These are phyloP conservation scores for Heliamphora pulchella DNA, from an alignment of 179 eudicot genomes.

Conservation along the genomic window DNA sequence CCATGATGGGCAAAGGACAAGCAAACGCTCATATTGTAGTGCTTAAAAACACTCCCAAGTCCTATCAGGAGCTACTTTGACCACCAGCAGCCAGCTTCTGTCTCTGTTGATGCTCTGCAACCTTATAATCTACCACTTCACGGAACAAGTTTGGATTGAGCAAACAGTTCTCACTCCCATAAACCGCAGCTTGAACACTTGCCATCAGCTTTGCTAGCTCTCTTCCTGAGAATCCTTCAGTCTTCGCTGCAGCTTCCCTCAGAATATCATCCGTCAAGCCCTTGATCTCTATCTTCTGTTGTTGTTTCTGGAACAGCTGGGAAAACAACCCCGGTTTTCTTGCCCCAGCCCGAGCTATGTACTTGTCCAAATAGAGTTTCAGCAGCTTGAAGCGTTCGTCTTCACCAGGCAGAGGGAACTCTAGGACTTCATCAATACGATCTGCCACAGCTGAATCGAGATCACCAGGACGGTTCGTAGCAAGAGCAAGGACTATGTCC, in stretches of 20 bases:
- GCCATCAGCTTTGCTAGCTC: slow-evolving; percentile 98
- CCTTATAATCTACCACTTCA: slow-evolving; percentile 92
- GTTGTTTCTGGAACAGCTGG: slow-evolving; percentile 50
- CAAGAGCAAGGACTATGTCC: slow-evolving; percentile 90
- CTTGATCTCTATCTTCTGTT: slow-evolving; percentile 69
- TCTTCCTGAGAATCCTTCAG: slow-evolving; percentile 86
- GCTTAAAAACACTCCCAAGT: slow-evolving; percentile 24
- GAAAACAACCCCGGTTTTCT: slow-evolving; percentile 66
- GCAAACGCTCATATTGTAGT: slow-evolving; percentile 13
- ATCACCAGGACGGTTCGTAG: slow-evolving; percentile 92
- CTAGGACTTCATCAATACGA: slow-evolving; percentile 88
- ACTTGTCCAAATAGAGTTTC: slow-evolving; percentile 70
- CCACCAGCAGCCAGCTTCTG: slow-evolving; percentile 53
- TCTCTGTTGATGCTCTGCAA: slow-evolving; percentile 95
- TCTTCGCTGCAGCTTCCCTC: slow-evolving; percentile 62
- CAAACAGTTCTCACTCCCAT: slow-evolving; percentile 79
- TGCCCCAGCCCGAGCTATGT: slow-evolving; percentile 74
- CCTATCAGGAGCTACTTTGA: slow-evolving; percentile 19
- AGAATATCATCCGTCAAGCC: slow-evolving; percentile 71
- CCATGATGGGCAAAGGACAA: no score
- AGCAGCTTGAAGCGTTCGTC: slow-evolving; percentile 86
- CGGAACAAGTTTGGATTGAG: slow-evolving; percentile 70
- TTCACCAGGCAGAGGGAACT: slow-evolving; percentile 85
- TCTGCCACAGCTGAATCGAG: slow-evolving; percentile 89
- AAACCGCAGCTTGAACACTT: slow-evolving; percentile 90